A percentile compares a stretch with the other conserved stretches of the same genome.
Conservation (phyloP, 306 rosid species). For the Rosa multiflora region DNA sequence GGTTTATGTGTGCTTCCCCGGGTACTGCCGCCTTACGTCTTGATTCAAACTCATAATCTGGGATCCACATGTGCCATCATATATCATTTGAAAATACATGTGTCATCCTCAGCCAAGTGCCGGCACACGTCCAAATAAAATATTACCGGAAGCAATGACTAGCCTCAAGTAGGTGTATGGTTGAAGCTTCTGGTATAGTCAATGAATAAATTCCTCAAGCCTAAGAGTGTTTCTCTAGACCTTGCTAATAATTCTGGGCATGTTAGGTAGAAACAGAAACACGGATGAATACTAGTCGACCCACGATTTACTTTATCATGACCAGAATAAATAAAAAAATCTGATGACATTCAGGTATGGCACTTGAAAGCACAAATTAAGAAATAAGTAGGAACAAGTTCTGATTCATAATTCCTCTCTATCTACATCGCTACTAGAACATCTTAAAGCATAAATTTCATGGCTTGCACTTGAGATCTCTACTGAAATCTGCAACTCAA, state of each 20-base stretch:
- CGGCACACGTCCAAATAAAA: neutral
- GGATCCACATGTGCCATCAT: neutral
- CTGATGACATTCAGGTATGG: neutral
- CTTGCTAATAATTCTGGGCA: neutral
- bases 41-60: neutral
- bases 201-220: neutral
- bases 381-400: slow-evolving; percentile 33
- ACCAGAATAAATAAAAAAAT: neutral
- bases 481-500: slow-evolving; percentile 42
- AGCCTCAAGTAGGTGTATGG: neutral
- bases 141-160: too few relatives aligned
- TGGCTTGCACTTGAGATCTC: slow-evolving; percentile 41
- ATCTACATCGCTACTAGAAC: slow-evolving; percentile 50
- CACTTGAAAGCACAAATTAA: slow-evolving; percentile 17
- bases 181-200: neutral
- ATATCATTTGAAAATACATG: neutral
- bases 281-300: neutral
- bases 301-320: neutral
- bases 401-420: slow-evolving; percentile 39
- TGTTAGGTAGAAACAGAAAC: neutral
- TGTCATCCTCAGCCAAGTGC: neutral
- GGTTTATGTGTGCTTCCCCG: neutral
- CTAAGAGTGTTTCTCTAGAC: neutral
- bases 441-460: slow-evolving; percentile 38
- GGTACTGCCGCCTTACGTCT: neutral